Evolutionary conservation across 164 flowering plant genomes (phyloP).

Genomic region (Platanus orientalis): DNA sequence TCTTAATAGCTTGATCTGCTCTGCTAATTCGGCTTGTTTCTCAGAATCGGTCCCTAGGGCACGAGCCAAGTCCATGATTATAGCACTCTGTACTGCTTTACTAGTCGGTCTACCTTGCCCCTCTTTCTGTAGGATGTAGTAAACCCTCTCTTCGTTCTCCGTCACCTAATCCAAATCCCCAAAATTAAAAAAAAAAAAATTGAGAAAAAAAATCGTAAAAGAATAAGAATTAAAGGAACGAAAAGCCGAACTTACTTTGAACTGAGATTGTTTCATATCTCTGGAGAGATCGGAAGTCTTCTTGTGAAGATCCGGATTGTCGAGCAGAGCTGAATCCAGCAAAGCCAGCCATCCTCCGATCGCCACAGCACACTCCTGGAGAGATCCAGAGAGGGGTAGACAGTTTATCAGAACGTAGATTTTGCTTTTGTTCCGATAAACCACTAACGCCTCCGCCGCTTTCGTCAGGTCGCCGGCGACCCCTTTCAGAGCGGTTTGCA

Average conservation of each 20-base stretch:
- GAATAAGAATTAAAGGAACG: not conserved
- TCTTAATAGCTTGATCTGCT: conserved; percentile 42
- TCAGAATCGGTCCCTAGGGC: conserved; percentile 40
- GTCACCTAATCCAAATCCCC: conserved; percentile 31
- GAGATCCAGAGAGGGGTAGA: conserved; percentile 23
- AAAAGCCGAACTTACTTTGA: conserved; percentile 25
- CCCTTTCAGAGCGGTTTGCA: conserved; percentile 41
- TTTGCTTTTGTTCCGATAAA: conserved; percentile 34
- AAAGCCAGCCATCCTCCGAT: conserved; percentile 55
- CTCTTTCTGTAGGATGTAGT: conserved; percentile 37
- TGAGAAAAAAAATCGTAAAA: not conserved
- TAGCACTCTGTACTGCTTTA: conserved; percentile 60
- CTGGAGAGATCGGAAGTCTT: conserved; percentile 42
- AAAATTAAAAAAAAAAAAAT: not conserved
- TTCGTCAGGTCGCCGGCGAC: conserved; percentile 33
- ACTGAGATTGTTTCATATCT: conserved; percentile 49
- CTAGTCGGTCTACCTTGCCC: conserved; percentile 31
- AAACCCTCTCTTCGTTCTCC: conserved; percentile 53
- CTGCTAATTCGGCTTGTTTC: conserved; percentile 31
- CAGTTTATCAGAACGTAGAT: conserved; percentile 51
- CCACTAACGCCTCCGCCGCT: conserved; percentile 25
- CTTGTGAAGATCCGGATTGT: conserved; percentile 34
- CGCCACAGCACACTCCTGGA: conserved; percentile 32
- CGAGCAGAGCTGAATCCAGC: conserved; percentile 30
- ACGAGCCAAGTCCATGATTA: conserved; percentile 57